phyloP scores from a whole-genome alignment of 495 filamentous ascomycete genomes.

The Parmelia sp. region DNA sequence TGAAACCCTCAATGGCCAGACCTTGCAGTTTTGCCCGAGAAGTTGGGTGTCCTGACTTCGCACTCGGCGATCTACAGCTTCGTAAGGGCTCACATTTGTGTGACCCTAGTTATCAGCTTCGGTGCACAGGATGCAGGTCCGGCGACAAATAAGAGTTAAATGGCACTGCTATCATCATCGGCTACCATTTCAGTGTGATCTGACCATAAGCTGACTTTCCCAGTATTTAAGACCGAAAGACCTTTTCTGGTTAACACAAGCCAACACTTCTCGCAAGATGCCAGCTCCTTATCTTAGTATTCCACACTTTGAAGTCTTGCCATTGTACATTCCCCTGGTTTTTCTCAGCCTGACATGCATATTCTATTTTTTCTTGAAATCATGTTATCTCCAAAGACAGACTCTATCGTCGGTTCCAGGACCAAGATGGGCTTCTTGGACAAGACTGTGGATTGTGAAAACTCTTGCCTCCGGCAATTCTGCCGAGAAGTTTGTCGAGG shows the following conservation, averaged over 20 bases:
- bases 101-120: too few species aligned
- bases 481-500: slow-evolving; percentile 1
- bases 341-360: not conserved
- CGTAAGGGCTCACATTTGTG: too few species aligned
- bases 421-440: slow-evolving; percentile 15
- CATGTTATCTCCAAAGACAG: not conserved
- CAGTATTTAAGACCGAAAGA: not conserved
- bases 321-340: not conserved
- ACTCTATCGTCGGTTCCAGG: slow-evolving; percentile 14
- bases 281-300: slow-evolving; percentile 2
- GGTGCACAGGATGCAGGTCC: too few species aligned
- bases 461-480: slow-evolving; percentile 11
- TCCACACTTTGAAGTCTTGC: not conserved
- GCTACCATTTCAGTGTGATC: too few species aligned
- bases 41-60: too few species aligned
- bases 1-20: too few species aligned
- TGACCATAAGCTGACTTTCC: too few species aligned
- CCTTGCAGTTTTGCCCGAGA: too few species aligned
- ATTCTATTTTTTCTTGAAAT: not conserved
- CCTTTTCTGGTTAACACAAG: not conserved
- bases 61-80: too few species aligned
- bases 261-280: not conserved
- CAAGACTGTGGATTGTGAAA: slow-evolving; percentile 14
- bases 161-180: too few species aligned
- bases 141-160: too few species aligned